These are phyloP conservation scores for Alternaria dauci DNA, from an alignment of 2,329 filamentous ascomycete species.

Conservation along the genomic window DNA sequence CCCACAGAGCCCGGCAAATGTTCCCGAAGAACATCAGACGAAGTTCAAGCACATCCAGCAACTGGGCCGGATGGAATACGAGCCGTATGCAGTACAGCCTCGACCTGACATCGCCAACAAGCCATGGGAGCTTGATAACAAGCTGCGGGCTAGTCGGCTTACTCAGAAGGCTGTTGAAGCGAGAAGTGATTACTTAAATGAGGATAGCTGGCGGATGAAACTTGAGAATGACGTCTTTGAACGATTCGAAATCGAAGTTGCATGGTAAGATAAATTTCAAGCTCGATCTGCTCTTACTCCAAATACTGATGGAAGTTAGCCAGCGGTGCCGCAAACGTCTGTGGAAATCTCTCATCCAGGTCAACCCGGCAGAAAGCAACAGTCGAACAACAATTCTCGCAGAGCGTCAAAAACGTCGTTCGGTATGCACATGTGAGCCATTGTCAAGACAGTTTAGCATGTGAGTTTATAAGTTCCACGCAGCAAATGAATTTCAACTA, in stretches of 20 bases:
- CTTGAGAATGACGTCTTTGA: slow-evolving; percentile 24
- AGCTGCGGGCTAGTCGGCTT: slow-evolving; percentile 10
- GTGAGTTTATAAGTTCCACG: slow-evolving; percentile 2
- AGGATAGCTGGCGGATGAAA: slow-evolving; percentile 21
- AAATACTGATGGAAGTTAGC: background rate
- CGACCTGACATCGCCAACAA: slow-evolving; percentile 10
- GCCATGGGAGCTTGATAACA: slow-evolving; percentile 24
- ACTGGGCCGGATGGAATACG: slow-evolving; percentile 17
- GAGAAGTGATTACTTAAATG: slow-evolving; percentile 15
- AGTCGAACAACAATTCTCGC: slow-evolving; percentile 15
- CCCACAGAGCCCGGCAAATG: slow-evolving; percentile 3
- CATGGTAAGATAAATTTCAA: slow-evolving; percentile 24
- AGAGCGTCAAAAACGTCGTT: slow-evolving; percentile 21
- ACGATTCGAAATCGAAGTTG: slow-evolving; percentile 29
- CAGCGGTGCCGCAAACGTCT: slow-evolving; percentile 3
- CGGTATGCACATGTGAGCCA: slow-evolving; percentile 20
- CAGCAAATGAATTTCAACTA: no score
- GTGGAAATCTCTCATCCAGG: slow-evolving; percentile 5
- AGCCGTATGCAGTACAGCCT: slow-evolving; percentile 15
- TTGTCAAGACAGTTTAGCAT: slow-evolving; percentile 8
- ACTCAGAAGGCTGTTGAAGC: background rate
- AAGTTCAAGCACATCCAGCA: slow-evolving; percentile 22
- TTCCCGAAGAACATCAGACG: slow-evolving; percentile 19
- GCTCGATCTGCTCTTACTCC: slow-evolving; percentile 4
- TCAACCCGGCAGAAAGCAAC: slow-evolving; percentile 9